Evolutionary conservation across 2,329 filamentous ascomycete genomes (phyloP).

Genomic region (Chalaropsis thielavioides): DNA sequence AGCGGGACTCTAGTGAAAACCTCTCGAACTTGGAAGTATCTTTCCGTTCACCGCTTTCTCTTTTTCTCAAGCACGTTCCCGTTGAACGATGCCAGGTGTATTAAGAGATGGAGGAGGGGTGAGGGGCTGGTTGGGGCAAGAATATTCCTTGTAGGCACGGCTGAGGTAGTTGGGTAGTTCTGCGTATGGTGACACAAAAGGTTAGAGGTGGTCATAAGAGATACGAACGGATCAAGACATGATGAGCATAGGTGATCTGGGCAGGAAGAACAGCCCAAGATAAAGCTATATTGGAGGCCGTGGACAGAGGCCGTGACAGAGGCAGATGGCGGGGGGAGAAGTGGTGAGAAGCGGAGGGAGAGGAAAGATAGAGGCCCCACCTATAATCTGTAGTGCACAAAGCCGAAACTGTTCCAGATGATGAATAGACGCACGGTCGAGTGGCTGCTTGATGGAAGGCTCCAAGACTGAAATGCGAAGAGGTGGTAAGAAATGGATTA

Average conservation of each 20-base stretch:
- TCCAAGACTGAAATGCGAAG: not conserved
- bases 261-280: no score
- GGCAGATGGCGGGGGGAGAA: not conserved
- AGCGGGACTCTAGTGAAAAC: not conserved
- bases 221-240: no score
- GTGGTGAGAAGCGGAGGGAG: not conserved
- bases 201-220: not conserved
- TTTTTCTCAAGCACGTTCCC: slow-evolving; percentile 3
- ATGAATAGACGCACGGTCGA: not conserved
- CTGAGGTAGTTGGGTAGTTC: not conserved
- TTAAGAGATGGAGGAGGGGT: not conserved
- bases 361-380: not conserved
- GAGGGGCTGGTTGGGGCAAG: not conserved
- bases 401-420: not conserved
- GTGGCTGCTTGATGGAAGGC: not conserved
- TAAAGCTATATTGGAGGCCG: not conserved
- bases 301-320: not conserved
- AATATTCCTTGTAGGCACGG: not conserved
- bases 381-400: not conserved
- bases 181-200: not conserved
- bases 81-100: not conserved
- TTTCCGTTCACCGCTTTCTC: slow-evolving; percentile 10
- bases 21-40: not conserved
- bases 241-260: no score
- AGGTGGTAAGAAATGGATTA: not conserved